phyloP scores from a whole-genome alignment of 176 grass and related monocot species.

The Elaeis guineensis region DNA sequence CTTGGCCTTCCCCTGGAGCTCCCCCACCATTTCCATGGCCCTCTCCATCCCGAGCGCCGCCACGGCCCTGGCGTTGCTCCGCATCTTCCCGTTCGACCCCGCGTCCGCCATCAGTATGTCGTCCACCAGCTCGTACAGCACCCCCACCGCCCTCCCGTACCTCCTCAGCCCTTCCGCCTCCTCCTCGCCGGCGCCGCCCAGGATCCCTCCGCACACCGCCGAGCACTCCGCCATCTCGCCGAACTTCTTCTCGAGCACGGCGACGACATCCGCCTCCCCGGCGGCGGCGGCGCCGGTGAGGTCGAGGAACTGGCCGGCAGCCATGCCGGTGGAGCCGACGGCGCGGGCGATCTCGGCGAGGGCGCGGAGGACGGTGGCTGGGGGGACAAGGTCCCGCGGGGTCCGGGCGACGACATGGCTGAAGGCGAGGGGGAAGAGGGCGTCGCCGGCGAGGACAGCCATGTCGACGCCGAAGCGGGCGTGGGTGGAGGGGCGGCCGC shows the following conservation, averaged over 20 bases:
- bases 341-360: conserved; percentile 77
- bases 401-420: conserved; percentile 57
- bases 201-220: conserved; percentile 77
- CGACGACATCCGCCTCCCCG: conserved; percentile 67
- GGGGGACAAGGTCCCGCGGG: conserved; percentile 35
- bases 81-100: conserved; percentile 51
- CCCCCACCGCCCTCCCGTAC: conserved; percentile 76
- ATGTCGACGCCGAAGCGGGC: conserved; percentile 58
- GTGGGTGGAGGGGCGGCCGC: conserved; percentile 71
- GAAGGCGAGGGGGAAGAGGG: conserved; percentile 76
- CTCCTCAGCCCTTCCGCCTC: conserved; percentile 55
- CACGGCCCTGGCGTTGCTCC: conserved; percentile 66
- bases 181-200: conserved; percentile 50
- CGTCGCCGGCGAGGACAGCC: conserved; percentile 69
- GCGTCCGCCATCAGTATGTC: conserved; percentile 61
- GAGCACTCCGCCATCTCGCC: conserved; percentile 92
- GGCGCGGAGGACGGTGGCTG: conserved; percentile 46
- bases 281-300: conserved; percentile 47
- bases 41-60: conserved; percentile 55
- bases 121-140: conserved; percentile 80
- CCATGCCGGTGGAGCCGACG: conserved; percentile 86
- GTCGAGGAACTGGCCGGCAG: conserved; percentile 73
- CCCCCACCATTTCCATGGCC: conserved; percentile 62
- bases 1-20: conserved; percentile 73
- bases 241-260: conserved; percentile 83